Evolutionary conservation across 140 eudicot species (phyloP), one percentile per base, ranked within the genome.

Genomic region (Bidens hawaiensis): DNA sequence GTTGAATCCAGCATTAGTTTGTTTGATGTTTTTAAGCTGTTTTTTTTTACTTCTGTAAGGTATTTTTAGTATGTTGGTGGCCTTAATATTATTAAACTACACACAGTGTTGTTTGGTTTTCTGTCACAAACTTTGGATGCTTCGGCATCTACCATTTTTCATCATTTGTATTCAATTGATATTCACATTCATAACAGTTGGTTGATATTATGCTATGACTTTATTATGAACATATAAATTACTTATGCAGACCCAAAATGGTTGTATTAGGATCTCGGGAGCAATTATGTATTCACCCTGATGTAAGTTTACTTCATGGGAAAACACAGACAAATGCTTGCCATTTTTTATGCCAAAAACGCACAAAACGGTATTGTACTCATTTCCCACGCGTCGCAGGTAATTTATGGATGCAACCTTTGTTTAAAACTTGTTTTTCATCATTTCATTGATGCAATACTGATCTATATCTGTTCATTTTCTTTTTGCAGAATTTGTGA

Each of bases 241-340:
- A 64, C 64, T 40, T 56, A 53, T 72, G 80, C 90, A 93, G 99
- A 85, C 99, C 99, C 70, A 93, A 88, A 81, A 93, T 93, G 99
- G 86, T 79, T 52, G 99, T 93, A 28, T 75, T 93, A 79, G 99
- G 99, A 78, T 93, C 99, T 63, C 89, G 99, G 41, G 99, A 93
- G 69, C 99, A 93, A 19, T 61, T 93, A 70, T 88, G 99, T 77
- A 93, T 93, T 73, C 99, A 93, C 48, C 93, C 91, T 30, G 84
- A 93, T 46, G 96, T 93, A 45, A 81, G 94, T 67, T 30, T 42
- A 70, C 96, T 93, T 61, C 84, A 75, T 1, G 99, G 99, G 65
- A 88, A 71, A 73, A 75, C 95, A 67, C 99, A 93, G 63, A 93
- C 96, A 62, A 85, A 93, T 65, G 95, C 99, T 26, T 93, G 99